Evolutionary conservation across 2,329 filamentous ascomycete species (phyloP), one percentile per base, ranked within the genome.

Genomic region (Pseudopyrenochaeta lycopersici): DNA sequence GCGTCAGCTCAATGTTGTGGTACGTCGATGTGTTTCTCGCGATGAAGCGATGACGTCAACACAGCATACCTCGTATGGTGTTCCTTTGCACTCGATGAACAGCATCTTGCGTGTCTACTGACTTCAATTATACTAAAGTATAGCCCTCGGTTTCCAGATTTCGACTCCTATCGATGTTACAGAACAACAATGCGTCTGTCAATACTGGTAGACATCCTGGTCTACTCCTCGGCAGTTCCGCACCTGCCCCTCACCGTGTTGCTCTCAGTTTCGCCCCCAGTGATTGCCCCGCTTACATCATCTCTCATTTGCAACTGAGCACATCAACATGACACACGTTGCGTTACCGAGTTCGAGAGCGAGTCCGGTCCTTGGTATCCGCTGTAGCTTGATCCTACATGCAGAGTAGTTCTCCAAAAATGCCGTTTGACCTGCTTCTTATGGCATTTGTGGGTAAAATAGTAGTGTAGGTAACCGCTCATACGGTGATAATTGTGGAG

Each of bases 51-150:
- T 64, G 60, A 69, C 58, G 58, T 63, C 55, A n/a, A 62, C 39
- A 33, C 45, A n/a, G 33, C 55, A 49, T 62, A 77, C 78, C 64
- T 80, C 74, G 54, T 77, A 78, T 0, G 78, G 78, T 15, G 74
- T 76, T n/a, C 78, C 78, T 46, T 62, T 66, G 54, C 78, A 80
- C 11, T 75, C 63, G 10, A 80, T 67, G 18, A 74, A 65, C 43
- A 78, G 54, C 77, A 80, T 79, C 5, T 54, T 72, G 46, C 15
- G 7, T n/a, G 11, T 17, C 40, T 21, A 18, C 10, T 17, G n/a
- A 12, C 4, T n/a, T 12, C 30, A 17, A 2, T 9, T 10, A 12
- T 17, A 30, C 27, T 14, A 12, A 29, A n/a, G 17, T 46, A 12
- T 33, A 18, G 23, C 4, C 1, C 11, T 7, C 17, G 14, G 11